Evolutionary conservation across 768 basidiomycete species (phyloP), one percentile per base, ranked within the genome.

Genomic region (Phaeotremella skinneri): DNA sequence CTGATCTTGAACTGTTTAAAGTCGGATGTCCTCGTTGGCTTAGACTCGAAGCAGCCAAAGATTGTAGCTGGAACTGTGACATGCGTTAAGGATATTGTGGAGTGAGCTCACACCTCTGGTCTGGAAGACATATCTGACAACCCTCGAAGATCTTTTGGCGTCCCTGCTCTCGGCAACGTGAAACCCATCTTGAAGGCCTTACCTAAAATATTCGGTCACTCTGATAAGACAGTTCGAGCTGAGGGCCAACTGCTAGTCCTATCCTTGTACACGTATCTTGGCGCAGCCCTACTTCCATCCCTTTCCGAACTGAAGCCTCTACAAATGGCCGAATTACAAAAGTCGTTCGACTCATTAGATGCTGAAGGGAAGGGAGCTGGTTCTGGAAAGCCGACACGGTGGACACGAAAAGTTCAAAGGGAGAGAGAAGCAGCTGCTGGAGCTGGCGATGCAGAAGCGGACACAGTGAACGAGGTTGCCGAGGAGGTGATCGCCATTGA

Each of bases 41-140:
- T 99, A 13, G 81, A 82, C 25, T 90, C 91, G 13, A 99, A 98
- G 73, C 92, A 98, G 69, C 96, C 96, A 0, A 99, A 99, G 79
- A 78, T 88, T 2, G 91, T 98, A 1, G 85, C 91, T 27, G 88
- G 87, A 14, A 84, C 84, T 57, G 83, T 96, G 6, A 71, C 81
- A 2, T 89, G 84, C 2, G 73, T 99, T 62, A 91, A 85, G 73
- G 93, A 97, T 76, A 82, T 92, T 39, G 79, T 91, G 64, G 84
- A 86, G 94, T 91, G 60, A 71, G 87, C 78, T 13, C 0, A 16
- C 25, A 17, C 11, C 29, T n/a, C 23, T 9, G 16, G 26, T 43
- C 55, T 56, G n/a, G 39, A 13, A 16, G 11, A 31, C 17, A n/a
- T 39, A 6, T 5, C 25, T 5, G 17, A 42, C 51, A 54, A 20